Evolutionary conservation across 2,329 filamentous ascomycete genomes (phyloP), one percentile per base, ranked within the genome.

Genomic region (Ophiostoma sp.): DNA sequence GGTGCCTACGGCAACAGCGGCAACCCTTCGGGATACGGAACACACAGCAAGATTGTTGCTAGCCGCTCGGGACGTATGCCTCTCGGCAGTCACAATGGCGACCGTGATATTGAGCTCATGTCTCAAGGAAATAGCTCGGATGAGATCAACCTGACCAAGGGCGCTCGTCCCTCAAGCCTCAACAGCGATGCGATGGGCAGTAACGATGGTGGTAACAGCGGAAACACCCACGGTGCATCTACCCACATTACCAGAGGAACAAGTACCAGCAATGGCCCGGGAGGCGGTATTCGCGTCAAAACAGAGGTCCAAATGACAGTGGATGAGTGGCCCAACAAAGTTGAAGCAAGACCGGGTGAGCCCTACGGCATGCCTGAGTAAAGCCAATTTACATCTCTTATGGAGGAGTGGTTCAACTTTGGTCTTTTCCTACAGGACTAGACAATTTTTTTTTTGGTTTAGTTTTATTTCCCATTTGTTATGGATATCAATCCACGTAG

Each of bases 31-130:
- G 68, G 54, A 11, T 72, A 72, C 41, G 71, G 68, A 39, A 68
- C 67, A 57, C 68, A 71, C 68, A 71, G 71, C 70, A 72, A 71
- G 68, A 71, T 71, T n/a, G 64, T 44, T 8, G 70, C 68, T 36
- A 68, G 39, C 52, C 69, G 70, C 27, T 41, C 33, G 13, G 69
- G 70, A 1, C 71, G 70, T 31, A 72, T 72, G 64, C 67, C 60
- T 11, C 69, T 71, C 11, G 68, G 68, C 48, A 70, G 70, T 68
- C 68, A 67, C 68, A 72, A 65, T 36, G 68, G 62, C 41, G 70
- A 72, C 17, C 60, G 48, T 33, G 71, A 71, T 33, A 62, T 72
- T 5, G 71, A 72, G 70, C 48, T 72, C n/a, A 72, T 72, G 70
- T 68, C 68, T n/a, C 71, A 71, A 39, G 68, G 70, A 48, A 72